phyloP scores from a whole-genome alignment of 2,329 filamentous ascomycete species.

The Pseudocercospora eumusae region DNA sequence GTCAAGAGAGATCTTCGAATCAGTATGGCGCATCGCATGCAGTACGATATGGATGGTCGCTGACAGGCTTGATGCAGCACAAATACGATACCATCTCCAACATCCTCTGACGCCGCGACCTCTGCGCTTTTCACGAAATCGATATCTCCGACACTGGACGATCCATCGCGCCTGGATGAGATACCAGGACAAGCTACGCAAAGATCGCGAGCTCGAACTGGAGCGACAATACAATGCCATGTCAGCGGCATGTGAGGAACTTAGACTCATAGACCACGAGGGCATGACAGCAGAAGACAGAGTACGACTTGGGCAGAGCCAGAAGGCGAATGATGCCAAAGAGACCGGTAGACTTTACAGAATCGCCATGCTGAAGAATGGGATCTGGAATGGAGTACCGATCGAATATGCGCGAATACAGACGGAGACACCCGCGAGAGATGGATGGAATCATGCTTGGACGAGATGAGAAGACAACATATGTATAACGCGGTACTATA shows the following conservation, averaged over 20 bases:
- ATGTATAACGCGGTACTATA: no score
- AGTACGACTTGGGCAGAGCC: constrained; percentile 24
- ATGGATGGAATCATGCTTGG: constrained; percentile 94
- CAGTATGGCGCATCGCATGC: constrained; percentile 27
- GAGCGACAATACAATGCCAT: constrained; percentile 81
- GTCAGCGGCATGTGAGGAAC: constrained; percentile 79
- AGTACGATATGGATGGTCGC: background rate
- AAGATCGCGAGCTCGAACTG: constrained; percentile 67
- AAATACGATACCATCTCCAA: constrained; percentile 70
- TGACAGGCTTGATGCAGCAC: constrained; percentile 44
- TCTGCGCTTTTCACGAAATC: constrained; percentile 83
- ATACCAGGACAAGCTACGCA: constrained; percentile 68
- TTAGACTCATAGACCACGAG: constrained; percentile 57
- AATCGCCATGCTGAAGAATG: constrained; percentile 87
- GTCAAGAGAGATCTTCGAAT: constrained; percentile 41
- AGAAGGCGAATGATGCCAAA: constrained; percentile 40
- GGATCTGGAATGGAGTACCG: constrained; percentile 76
- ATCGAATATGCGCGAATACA: constrained; percentile 88
- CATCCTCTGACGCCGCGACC: constrained; percentile 72
- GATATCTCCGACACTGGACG: constrained; percentile 93
- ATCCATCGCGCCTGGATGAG: constrained; percentile 96
- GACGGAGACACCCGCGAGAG: constrained; percentile 75
- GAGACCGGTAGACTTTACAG: constrained; percentile 76
- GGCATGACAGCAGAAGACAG: constrained; percentile 42
- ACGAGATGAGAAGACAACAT: constrained; percentile 54